Evolutionary conservation across 208 protist genomes (phyloP).

Genomic region (Trypanosoma cruzi): DNA sequence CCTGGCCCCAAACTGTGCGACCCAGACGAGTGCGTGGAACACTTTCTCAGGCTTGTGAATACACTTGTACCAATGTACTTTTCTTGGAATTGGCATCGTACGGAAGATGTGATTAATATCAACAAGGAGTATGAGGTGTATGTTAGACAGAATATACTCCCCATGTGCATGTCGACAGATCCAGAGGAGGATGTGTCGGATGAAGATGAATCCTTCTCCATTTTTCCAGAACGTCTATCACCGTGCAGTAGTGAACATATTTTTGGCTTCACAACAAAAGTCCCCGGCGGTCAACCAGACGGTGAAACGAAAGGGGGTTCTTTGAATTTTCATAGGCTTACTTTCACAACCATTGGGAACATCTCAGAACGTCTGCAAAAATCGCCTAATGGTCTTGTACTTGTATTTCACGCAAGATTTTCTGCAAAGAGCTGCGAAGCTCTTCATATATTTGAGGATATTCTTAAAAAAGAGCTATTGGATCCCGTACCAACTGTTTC

Average conservation of each 20-base stretch:
- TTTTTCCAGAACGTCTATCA: constrained; percentile 1
- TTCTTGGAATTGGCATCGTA: constrained; percentile 87
- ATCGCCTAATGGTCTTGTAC: constrained; percentile 62
- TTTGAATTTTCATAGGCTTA: constrained; percentile 12
- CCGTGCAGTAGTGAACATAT: background rate
- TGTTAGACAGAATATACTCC: constrained; percentile 71
- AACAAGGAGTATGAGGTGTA: constrained; percentile 84
- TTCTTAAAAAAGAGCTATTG: constrained; percentile 52
- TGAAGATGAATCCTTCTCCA: constrained; percentile 37
- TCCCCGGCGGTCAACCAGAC: background rate
- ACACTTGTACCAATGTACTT: constrained; percentile 87
- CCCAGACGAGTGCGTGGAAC: constrained; percentile 58
- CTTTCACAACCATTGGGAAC: constrained; percentile 61
- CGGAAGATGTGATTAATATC: constrained; percentile 82
- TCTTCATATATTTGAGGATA: constrained; percentile 56
- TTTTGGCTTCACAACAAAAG: background rate
- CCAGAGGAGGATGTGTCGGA: constrained; percentile 65
- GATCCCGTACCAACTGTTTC: constrained; percentile 71
- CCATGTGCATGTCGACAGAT: constrained; percentile 56
- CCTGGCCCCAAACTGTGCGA: constrained; percentile 34
- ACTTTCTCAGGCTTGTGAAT: constrained; percentile 78
- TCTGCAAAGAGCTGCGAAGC: constrained; percentile 63
- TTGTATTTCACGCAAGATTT: constrained; percentile 88
- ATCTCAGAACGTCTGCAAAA: constrained; percentile 38
- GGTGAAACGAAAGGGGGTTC: background rate